Conservation (phyloP, 768 basidiomycete species). For the Suillus subaureus region DNA sequence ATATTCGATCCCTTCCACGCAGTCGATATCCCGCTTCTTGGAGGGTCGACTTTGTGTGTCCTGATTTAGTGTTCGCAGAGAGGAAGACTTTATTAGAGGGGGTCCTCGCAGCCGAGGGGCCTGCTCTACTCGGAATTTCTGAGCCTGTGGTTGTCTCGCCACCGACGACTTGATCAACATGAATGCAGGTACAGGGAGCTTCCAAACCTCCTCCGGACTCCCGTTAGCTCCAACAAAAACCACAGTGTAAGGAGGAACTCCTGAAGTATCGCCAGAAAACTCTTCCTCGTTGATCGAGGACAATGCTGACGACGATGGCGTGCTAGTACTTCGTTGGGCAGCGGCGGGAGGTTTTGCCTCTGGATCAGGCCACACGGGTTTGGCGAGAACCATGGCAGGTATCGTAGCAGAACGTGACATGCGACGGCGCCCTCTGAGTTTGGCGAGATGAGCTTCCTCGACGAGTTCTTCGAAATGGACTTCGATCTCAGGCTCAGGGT, state of each 20-base stretch:
- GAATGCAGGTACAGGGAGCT: constrained; percentile 1
- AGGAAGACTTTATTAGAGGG: neutral
- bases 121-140: constrained; percentile 5
- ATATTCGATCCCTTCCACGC: neutral
- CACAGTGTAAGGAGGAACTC: constrained; percentile 1
- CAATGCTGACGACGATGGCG: neutral
- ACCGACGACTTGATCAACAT: constrained; percentile 6
- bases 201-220: constrained; percentile 4
- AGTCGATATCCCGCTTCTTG: constrained; percentile 3
- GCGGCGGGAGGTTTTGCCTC: neutral
- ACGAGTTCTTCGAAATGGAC: constrained; percentile 5
- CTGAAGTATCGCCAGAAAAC: neutral
- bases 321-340: neutral
- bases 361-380: neutral
- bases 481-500: constrained; percentile 2
- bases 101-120: constrained; percentile 6
- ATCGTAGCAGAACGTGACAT: neutral
- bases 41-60: neutral
- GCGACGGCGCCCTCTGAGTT: neutral
- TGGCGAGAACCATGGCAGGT: neutral
- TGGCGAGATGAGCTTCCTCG: constrained; percentile 1
- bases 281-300: neutral
- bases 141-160: constrained; percentile 3
- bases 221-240: constrained; percentile 5
- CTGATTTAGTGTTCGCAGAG: neutral